Percentiles rank a stretch among this genome's conserved stretches.
Conservation (phyloP, 306 rosid genomes). For the Lathyrus oleraceus region DNA sequence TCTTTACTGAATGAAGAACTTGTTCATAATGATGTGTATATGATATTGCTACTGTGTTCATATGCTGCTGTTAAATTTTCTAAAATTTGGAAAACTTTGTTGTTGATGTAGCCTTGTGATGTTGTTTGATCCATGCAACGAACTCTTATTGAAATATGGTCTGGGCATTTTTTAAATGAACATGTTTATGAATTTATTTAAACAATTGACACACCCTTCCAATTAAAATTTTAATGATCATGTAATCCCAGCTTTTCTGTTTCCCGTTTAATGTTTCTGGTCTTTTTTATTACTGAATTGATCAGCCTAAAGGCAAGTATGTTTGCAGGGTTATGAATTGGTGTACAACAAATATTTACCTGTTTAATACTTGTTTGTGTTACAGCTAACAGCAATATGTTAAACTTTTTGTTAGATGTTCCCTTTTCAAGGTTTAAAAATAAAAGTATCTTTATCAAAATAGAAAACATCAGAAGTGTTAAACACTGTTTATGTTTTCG, state of each 20-base stretch:
- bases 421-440: neutral
- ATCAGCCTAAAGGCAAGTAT: neutral
- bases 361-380: neutral
- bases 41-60: slow-evolving; percentile 12
- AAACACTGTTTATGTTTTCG: neutral
- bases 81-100: neutral
- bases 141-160: slow-evolving; percentile 3
- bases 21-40: slow-evolving; percentile 27
- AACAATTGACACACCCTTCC: neutral
- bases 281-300: neutral
- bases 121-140: neutral
- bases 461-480: neutral
- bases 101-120: neutral
- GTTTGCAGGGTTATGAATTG: slow-evolving; percentile 19
- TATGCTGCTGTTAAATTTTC: neutral
- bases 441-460: neutral
- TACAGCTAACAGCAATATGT: neutral
- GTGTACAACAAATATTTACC: slow-evolving; percentile 4
- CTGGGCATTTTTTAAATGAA: slow-evolving; percentile 12
- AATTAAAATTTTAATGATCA: neutral
- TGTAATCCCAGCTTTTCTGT: neutral
- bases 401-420: neutral
- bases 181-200: neutral
- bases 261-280: neutral
- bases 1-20: slow-evolving; percentile 41